A percentile compares a stretch with the other conserved stretches of the same genome.
Conservation (phyloP, 345 rosid genomes). For the Arabis hirsuta region DNA sequence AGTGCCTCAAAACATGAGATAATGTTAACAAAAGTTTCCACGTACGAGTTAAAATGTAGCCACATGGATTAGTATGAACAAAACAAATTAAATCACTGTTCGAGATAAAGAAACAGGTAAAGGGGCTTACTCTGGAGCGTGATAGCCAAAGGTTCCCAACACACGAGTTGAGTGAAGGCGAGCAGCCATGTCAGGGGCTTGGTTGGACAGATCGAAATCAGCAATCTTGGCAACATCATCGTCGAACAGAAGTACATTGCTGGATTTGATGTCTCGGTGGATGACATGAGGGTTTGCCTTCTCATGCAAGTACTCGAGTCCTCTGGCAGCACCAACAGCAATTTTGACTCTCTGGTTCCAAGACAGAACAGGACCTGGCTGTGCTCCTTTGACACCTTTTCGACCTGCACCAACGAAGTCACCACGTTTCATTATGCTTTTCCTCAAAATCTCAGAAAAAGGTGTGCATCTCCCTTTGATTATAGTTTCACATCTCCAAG, state of each 20-base stretch:
- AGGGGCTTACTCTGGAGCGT: conserved; percentile 92
- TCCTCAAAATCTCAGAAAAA: background rate
- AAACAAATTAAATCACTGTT: conserved; percentile 9
- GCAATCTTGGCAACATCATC: conserved; percentile 93
- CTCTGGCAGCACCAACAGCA: conserved; percentile 93
- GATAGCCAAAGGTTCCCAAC: conserved; percentile 94
- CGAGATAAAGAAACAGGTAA: conserved; percentile 3
- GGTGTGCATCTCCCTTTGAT: conserved; percentile 7
- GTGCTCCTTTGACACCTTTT: conserved; percentile 95
- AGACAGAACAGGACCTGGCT: conserved; percentile 84
- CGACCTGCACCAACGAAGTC: conserved; percentile 52
- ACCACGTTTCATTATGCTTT: conserved; percentile 11
- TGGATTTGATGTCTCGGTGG: conserved; percentile 93
- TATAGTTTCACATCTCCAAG: conserved; percentile 23
- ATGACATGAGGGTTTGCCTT: conserved; percentile 79
- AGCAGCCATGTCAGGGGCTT: conserved; percentile 93
- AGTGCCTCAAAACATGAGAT: background rate
- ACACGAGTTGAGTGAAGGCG: conserved; percentile 97
- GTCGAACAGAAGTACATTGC: conserved; percentile 87
- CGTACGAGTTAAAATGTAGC: conserved; percentile 25
- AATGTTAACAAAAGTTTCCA: conserved; percentile 15
- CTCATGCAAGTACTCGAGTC: conserved; percentile 96
- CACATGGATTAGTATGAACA: conserved; percentile 18
- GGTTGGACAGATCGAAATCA: conserved; percentile 96
- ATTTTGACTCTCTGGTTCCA: conserved; percentile 97